Conservation (phyloP, 768 basidiomycete genomes). For the Suillus luteus region DNA sequence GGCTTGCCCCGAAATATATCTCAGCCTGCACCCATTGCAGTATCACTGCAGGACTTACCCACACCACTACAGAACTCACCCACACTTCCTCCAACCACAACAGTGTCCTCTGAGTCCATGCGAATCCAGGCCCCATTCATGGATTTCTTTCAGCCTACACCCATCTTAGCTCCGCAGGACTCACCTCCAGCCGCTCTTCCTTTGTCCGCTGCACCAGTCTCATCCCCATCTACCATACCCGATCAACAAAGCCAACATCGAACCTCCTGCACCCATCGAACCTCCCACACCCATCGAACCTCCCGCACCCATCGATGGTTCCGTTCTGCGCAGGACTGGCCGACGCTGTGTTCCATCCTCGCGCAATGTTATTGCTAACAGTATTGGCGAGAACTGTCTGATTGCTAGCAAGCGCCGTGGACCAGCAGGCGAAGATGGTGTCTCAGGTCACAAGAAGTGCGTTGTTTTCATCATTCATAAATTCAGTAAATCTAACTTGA, state of each 20-base stretch:
- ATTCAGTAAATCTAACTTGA: not conserved
- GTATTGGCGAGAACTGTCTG: not conserved
- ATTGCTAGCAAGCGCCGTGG: not conserved
- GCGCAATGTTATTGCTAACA: not conserved
- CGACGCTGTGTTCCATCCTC: not conserved
- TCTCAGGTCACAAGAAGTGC: constrained; percentile 3
- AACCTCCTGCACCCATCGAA: not conserved
- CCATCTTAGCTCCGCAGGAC: not conserved
- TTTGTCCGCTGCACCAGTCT: not conserved
- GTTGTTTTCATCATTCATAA: not conserved
- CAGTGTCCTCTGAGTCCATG: not conserved
- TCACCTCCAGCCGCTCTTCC: not conserved
- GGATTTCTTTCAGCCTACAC: not conserved
- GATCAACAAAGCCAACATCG: not conserved
- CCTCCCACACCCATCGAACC: too few species aligned
- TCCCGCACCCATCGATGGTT: not conserved
- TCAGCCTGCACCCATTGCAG: not conserved
- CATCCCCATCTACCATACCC: not conserved
- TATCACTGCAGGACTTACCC: too few species aligned
- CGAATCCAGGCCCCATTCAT: not conserved
- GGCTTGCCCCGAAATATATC: not conserved
- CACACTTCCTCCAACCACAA: not conserved
- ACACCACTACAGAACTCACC: not conserved
- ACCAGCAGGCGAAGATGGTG: not conserved
- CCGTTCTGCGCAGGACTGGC: not conserved